Evolutionary conservation across 257 asterid species (phyloP), one percentile per base, ranked within the genome.

Genomic region (Striga asiatica): DNA sequence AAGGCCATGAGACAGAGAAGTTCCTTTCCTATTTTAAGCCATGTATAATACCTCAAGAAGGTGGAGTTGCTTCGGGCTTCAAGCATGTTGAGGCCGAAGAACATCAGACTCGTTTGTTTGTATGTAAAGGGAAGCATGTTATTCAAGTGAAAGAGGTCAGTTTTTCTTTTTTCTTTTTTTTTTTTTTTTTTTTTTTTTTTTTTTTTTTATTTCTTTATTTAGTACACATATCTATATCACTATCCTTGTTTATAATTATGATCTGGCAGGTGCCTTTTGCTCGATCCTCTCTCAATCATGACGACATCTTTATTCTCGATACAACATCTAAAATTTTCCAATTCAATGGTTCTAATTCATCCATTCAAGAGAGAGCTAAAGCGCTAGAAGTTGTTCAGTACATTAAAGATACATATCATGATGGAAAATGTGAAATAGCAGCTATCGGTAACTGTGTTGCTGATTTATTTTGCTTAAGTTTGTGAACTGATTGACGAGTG

Each of bases 321-420:
- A 93, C 99, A 10, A 78, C 72, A 71, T 81, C 85, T 29, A 93
- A 88, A 71, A 78, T 93, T 35, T 93, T 88, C 62, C 99, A 93
- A 71, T 93, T 93, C 70, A 93, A 83, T 71, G 97, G 99, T 62
- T 85, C 89, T 69, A 88, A 93, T 73, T 93, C 99, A 50, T 83
- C 79, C 64, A 93, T 93, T 78, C 99, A 88, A 88, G 99, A 93
- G 85, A 81, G 99, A 68, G 99, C 99, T 61, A 88, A 88, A 79
- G 97, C 99, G 50, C 78, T 93, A 58, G 99, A 93, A 75, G 97
- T 93, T 69, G 97, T 88, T 55, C 99, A 88, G 79, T 88, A 81
- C 76, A 72, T 93, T 65, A 93, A 85, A 68, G 97, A 93, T 80
- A 83, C 96, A 42, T 85, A 74, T 68, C 97, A 93, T 67, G 89